Percentiles rank a stretch among this genome's conserved stretches.
Conservation (phyloP, 2,329 filamentous ascomycete species). For the Colletotrichum sp. region DNA sequence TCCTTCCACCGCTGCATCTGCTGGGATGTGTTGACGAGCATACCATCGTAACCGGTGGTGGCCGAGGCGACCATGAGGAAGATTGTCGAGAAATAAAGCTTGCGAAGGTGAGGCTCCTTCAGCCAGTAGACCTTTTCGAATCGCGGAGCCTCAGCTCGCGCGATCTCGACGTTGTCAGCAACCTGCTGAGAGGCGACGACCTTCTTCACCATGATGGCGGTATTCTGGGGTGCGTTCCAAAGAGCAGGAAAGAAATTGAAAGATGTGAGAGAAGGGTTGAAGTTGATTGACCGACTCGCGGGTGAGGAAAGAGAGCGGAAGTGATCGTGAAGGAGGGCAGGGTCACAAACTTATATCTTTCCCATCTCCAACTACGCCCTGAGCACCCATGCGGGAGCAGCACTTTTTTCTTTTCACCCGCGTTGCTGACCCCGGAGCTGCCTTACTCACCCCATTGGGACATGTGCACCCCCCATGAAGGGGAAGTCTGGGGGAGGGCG, state of each 20-base stretch:
- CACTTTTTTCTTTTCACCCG: not conserved
- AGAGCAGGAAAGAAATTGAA: not conserved
- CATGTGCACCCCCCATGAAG: conserved; percentile 2
- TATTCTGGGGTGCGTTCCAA: not conserved
- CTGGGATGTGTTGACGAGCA: conserved; percentile 64
- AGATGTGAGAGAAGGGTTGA: not conserved
- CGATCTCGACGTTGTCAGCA: conserved; percentile 38
- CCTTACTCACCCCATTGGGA: conserved; percentile 10
- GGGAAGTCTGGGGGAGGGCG: not conserved
- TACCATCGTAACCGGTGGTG: conserved; percentile 67
- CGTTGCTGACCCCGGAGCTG: conserved; percentile 13
- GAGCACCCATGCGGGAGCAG: not conserved
- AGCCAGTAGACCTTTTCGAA: conserved; percentile 63
- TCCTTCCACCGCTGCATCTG: conserved; percentile 58
- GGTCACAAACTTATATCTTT: conserved; percentile 9
- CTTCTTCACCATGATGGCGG: conserved; percentile 19
- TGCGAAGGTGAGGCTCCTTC: conserved; percentile 59
- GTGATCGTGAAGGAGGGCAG: not conserved
- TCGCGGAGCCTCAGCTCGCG: conserved; percentile 49
- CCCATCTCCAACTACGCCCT: not conserved
- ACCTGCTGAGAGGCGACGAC: conserved; percentile 18
- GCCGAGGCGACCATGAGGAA: conserved; percentile 65
- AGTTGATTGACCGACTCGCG: conserved; percentile 17
- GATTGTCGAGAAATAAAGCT: conserved; percentile 56
- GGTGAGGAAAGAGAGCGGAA: not conserved